phyloP scores from a whole-genome alignment of 73 alveolate species.

The Tetrahymena elliotti region DNA sequence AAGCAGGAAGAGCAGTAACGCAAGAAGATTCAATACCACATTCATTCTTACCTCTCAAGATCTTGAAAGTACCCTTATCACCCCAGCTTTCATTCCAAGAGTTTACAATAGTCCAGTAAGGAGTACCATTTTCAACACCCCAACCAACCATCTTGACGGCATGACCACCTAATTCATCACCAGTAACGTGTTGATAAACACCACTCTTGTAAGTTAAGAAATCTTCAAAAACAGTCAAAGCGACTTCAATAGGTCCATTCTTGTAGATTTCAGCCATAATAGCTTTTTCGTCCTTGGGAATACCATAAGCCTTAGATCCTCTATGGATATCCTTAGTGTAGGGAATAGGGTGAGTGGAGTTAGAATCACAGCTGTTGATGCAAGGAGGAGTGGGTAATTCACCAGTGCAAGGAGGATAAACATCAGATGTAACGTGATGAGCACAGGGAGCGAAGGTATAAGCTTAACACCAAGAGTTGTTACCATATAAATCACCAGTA shows the following conservation, averaged over 20 bases:
- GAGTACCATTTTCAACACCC: conserved; percentile 73
- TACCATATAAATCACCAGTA: conserved; percentile 49
- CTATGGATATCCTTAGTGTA: conserved; percentile 27
- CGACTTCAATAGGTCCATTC: conserved; percentile 84
- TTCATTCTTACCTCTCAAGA: conserved; percentile 31
- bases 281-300: conserved; percentile 31
- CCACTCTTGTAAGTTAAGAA: conserved; percentile 79
- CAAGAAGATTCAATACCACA: conserved; percentile 20
- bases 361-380: conserved; percentile 50
- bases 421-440: conserved; percentile 33
- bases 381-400: conserved; percentile 52
- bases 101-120: conserved; percentile 67
- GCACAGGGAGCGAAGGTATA: conserved; percentile 58
- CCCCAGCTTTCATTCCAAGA: conserved; percentile 79
- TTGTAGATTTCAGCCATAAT: conserved; percentile 49
- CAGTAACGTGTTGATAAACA: conserved; percentile 77
- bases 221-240: conserved; percentile 90
- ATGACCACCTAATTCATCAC: conserved; percentile 84
- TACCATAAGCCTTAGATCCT: conserved; percentile 39
- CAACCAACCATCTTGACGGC: conserved; percentile 89
- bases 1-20: neutral
- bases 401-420: conserved; percentile 25
- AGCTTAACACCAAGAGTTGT: conserved; percentile 55
- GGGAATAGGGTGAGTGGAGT: conserved; percentile 24
- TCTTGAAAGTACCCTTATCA: conserved; percentile 57